A percentile compares a stretch with the other conserved stretches of the same genome.
Evolutionary conservation across 1,139 yeast genomes (phyloP).

Genomic region (Magnusiomyces magnusii): DNA sequence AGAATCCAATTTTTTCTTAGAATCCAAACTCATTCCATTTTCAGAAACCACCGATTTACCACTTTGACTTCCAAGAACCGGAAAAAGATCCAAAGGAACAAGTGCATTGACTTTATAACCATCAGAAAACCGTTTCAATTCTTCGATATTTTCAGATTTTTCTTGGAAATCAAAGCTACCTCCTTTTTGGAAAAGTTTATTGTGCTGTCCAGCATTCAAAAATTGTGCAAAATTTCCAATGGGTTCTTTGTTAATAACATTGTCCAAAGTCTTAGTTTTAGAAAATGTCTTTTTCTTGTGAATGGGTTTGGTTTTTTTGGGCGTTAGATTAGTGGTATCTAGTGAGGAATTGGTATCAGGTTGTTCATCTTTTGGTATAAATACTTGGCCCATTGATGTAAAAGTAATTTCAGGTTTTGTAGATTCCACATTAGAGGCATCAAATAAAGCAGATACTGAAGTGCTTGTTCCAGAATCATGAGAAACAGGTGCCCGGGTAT

Average conservation of each 20-base stretch:
- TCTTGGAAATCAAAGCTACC: conserved; percentile 35
- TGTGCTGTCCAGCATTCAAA: conserved; percentile 31
- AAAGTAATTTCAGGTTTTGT: conserved; percentile 9
- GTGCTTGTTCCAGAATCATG: conserved; percentile 15
- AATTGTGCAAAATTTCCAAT: conserved; percentile 33
- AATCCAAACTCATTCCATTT: conserved; percentile 18
- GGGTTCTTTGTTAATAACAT: conserved; percentile 31
- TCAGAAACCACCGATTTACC: conserved; percentile 21
- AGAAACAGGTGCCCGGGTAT: conserved; percentile 1
- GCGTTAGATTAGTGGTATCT: conserved; percentile 14
- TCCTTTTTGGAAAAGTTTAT: conserved; percentile 29
- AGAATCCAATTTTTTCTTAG: conserved; percentile 8
- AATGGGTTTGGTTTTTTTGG: conserved; percentile 10
- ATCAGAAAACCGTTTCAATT: conserved; percentile 76
- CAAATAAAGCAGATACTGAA: conserved; percentile 15
- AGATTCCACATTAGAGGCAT: conserved; percentile 4
- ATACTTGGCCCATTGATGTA: no score
- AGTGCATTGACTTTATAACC: conserved; percentile 56
- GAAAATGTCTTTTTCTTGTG: conserved; percentile 7
- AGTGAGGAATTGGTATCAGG: conserved; percentile 14
- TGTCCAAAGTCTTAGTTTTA: background rate
- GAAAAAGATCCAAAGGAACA: conserved; percentile 64
- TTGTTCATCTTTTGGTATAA: no score
- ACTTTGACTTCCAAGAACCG: conserved; percentile 60
- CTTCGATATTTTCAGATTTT: conserved; percentile 47